A percentile compares a stretch with the other conserved stretches of the same genome.
Conservation (phyloP, 805 yeast genomes). For the Millerozyma acaciae region DNA sequence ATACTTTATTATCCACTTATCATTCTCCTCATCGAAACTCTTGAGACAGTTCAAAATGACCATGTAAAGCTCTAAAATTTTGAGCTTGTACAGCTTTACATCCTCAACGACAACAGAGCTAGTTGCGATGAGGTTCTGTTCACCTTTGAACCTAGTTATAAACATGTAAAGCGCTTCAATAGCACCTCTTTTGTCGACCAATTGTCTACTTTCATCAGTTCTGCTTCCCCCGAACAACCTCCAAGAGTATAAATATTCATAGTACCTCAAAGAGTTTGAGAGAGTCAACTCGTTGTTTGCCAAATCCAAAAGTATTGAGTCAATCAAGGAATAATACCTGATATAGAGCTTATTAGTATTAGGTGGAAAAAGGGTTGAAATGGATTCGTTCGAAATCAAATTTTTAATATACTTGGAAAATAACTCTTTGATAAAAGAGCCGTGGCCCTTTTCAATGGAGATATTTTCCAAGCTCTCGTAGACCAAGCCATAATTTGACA, state of each 20-base stretch:
- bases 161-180: constrained; percentile 37
- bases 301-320: constrained; percentile 26
- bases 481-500: constrained; percentile 17
- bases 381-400: constrained; percentile 19
- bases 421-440: constrained; percentile 4
- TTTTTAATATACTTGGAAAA: constrained; percentile 24
- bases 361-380: constrained; percentile 21
- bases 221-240: constrained; percentile 28
- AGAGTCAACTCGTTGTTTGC: constrained; percentile 30
- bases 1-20: constrained; percentile 32
- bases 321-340: constrained; percentile 28
- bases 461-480: constrained; percentile 17
- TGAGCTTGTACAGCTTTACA: constrained; percentile 31
- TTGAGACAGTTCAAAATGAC: constrained; percentile 37
- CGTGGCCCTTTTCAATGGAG: constrained; percentile 1
- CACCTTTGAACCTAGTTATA: constrained; percentile 31
- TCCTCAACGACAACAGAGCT: constrained; percentile 15
- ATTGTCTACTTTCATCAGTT: constrained; percentile 8
- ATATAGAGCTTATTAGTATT: constrained; percentile 15
- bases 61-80: constrained; percentile 39
- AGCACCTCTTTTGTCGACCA: constrained; percentile 35
- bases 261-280: constrained; percentile 27
- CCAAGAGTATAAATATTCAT: constrained; percentile 40
- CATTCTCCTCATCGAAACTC: constrained; percentile 30
- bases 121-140: constrained; percentile 15